Base-by-base conservation (phyloP, 768 basidiomycete species). In the Daedaleopsis sinensis region DNA sequence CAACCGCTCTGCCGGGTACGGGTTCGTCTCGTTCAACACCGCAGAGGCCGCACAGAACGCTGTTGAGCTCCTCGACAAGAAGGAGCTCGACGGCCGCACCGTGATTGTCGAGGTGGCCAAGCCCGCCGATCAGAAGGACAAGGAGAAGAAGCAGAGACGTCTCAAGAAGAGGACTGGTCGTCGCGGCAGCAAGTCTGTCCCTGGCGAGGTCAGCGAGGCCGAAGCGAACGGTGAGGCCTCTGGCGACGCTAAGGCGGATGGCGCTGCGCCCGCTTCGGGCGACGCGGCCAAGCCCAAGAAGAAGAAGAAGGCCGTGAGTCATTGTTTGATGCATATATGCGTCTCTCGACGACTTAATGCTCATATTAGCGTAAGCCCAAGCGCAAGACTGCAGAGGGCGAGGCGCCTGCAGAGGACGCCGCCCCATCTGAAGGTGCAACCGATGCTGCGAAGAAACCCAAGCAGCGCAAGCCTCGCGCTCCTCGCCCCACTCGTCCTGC, bases 51-150 rank as follows among this genome's bases (percentile, higher is more conserved):
- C 90, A 63, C 82, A 93, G 79, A 85, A 86, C 76, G 94, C 94
- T 63, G 91, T 94, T 75, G 87, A 93, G 64, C 76, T 80, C 70
- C 90, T 96, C 72, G 82, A 95, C 85, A 89, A 90, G 80, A 83
- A 86, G 75, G 90, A 94, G 78, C 90, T 96, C 77, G 90, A 94
- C 67, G 91, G 90, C 67, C 93, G 94, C 76, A 80, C 79, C 75
- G 88, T 96, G 73, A 90, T 94, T 78, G 83, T 96, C 78, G 93
- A 96, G 84, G 80, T 94, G 75, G 94, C 94, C 74, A 96, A 94
- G 81, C 94, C 93, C 64, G 81, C 88, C 61, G 91, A 92, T 67
- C 87, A 91, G 79, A 95, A 94, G 79, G 89, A 91, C 79, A 82
- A 82, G 75, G 90, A 90, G 72, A 89, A 82, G 76, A 91, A 83